Base-by-base conservation (phyloP, 2,329 filamentous ascomycete genomes). In the Talaromyces piceae region DNA sequence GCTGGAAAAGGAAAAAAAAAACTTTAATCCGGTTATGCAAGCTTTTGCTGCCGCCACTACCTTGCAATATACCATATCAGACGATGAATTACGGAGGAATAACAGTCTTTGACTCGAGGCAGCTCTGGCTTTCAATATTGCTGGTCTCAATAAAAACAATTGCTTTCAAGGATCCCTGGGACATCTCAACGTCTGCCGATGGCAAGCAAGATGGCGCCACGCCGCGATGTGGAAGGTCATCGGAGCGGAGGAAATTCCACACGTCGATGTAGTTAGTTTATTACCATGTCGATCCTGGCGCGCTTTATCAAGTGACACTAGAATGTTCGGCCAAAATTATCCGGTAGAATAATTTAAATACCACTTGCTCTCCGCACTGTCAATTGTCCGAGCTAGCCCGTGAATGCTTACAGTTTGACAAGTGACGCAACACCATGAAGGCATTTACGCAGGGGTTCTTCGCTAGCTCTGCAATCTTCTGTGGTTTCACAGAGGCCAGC, bases 181-280 rank as follows among this genome's bases (percentile, higher is more conserved):
- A 39, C n/a, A 20, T 16, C 1, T 3, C 45, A 3, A 47, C 30
- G 22, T 16, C 23, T 33, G 20, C 11, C 27, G 25, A 47, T 13
- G 11, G 20, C 30, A 39, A 26, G 23, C 37, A 5, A 25, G 22
- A 13, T 45, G 16, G 9, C 37, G 33, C 26, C 23, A 20, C 13
- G 33, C n/a, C 30, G 45, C 28, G 28, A 47, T 33, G n/a, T 51
- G 50, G 50, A 47, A 51, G 47, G 50, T 31, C 44, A 20, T 22
- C 23, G 44, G 13, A 25, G 33, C 13, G 50, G 45, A 37, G 50
- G 41, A 39, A 37, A 44, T 30, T 49, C 44, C 44, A 37, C 50
- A 18, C 33, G 33, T 16, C n/a, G 31, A 43, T 51, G 20, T 13
- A 20, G 27, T 37, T 44, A 25, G 26, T 39, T 41, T 20, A 20